Evolutionary conservation across 2,329 filamentous ascomycete genomes (phyloP), one percentile per base, ranked within the genome.

Genomic region (Claviceps arundinis): DNA sequence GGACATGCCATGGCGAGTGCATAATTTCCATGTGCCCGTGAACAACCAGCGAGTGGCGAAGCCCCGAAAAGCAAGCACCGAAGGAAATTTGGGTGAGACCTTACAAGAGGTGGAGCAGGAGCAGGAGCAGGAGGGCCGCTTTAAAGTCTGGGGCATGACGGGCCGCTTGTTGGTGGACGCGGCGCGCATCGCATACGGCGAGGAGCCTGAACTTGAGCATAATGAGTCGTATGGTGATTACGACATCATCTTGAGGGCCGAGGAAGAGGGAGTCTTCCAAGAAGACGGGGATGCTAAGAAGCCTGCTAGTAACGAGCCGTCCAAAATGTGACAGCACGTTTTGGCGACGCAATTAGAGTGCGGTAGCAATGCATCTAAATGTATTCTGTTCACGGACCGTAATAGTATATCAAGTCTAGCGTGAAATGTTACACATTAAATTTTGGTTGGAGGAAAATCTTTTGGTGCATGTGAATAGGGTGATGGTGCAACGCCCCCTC

Each of bases 111-210:
- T 70, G 46, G 71, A 78, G 53, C 71, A 76, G 56, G 72, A 71
- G 46, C 62, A 76, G 56, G 72, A 70, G 46, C 63, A 71, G 55
- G 70, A 75, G 54, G 72, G 72, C 2, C 74, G 85, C 40, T 95
- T 93, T 68, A 82, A 86, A 59, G 89, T 97, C 4, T 96, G 90
- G 78, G 91, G 91, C 16, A 91, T 97, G 88, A 97, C 91, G 50
- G 91, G 89, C 2, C 75, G 89, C 50, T 91, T 97, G 51, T 66
- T 96, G 51, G 87, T 96, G 5, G 91, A 97, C 68, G 85, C 86
- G 4, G 90, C 91, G 37, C 75, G 87, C 56, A 76, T 95, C 17
- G 91, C 90, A 19, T 97, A 93, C 65, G 84, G 70, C 2, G 78
- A 85, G 68, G 81, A 87, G 63, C 91, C 91, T 4, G 85, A 89